Percentiles rank a stretch among this genome's conserved stretches.
Conservation (phyloP, 2,329 filamentous ascomycete genomes). For the Aspergillus sp. region DNA sequence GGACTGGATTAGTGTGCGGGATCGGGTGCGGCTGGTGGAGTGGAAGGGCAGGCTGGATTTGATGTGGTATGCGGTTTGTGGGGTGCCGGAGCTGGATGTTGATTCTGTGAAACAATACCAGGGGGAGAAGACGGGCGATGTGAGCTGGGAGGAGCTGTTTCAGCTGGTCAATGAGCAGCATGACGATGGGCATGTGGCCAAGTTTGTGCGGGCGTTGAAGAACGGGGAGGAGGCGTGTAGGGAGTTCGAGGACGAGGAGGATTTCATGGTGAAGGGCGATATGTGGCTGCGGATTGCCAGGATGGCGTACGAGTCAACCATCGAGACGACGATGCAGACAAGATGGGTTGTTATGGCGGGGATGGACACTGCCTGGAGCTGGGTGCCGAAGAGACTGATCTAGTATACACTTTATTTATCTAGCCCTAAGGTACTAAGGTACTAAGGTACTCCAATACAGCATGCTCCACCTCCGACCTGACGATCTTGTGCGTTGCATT, state of each 20-base stretch:
- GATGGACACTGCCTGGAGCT: constrained; percentile 1
- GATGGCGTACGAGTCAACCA: constrained; percentile 7
- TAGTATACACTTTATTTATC: no score
- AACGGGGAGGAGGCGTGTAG: constrained; percentile 6
- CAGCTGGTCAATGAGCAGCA: constrained; percentile 4
- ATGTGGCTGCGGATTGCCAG: constrained; percentile 10
- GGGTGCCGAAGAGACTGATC: not conserved
- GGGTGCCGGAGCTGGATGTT: not conserved
- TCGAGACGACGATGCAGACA: not conserved
- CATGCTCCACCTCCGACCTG: not conserved
- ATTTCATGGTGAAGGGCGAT: constrained; percentile 3
- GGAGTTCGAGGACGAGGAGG: constrained; percentile 2
- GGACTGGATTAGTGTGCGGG: not conserved
- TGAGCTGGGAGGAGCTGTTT: constrained; percentile 5
- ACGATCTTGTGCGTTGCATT: constrained; percentile 2
- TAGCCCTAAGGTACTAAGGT: no score
- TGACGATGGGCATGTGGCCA: constrained; percentile 13
- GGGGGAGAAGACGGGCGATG: not conserved
- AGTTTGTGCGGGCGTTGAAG: constrained; percentile 10
- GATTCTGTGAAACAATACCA: not conserved
- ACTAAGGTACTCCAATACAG: not conserved
- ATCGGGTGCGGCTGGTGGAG: constrained; percentile 6
- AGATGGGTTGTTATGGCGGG: constrained; percentile 6
- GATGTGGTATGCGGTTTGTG: constrained; percentile 8
- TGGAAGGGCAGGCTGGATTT: constrained; percentile 10